A percentile compares a stretch with the other conserved stretches of the same genome.
Evolutionary conservation across 208 protist species (phyloP).

Genomic region (Borovskyia barvae): DNA sequence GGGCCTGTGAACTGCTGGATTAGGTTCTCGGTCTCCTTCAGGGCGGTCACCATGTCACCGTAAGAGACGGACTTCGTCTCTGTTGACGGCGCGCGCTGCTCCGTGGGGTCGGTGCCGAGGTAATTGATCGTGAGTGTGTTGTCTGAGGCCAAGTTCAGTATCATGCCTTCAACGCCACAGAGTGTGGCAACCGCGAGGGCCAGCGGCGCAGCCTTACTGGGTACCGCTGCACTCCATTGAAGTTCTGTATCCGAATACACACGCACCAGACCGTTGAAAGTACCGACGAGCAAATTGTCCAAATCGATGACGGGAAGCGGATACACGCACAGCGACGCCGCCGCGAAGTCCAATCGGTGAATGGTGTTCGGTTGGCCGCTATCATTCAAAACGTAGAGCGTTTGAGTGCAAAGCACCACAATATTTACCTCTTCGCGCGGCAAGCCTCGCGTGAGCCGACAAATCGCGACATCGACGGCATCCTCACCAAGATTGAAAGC

Average conservation of each 20-base stretch:
- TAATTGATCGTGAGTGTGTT: slow-evolving; percentile 83
- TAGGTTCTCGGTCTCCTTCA: slow-evolving; percentile 58
- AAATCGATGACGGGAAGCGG: slow-evolving; percentile 33
- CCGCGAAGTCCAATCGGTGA: slow-evolving; percentile 77
- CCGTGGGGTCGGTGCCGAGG: slow-evolving; percentile 92
- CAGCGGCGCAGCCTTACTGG: slow-evolving; percentile 39
- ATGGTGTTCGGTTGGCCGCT: slow-evolving; percentile 44
- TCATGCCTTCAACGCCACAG: slow-evolving; percentile 70
- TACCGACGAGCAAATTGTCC: slow-evolving; percentile 87
- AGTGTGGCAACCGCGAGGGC: slow-evolving; percentile 58
- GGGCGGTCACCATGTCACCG: slow-evolving; percentile 79
- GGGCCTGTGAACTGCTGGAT: slow-evolving; percentile 43
- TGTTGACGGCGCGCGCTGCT: slow-evolving; percentile 61
- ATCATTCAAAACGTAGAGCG: slow-evolving; percentile 66
- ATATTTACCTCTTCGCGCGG: slow-evolving; percentile 57
- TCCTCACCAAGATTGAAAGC: slow-evolving; percentile 87
- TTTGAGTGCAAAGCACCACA: slow-evolving; percentile 76
- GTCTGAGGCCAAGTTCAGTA: slow-evolving; percentile 67
- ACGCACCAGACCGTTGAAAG: slow-evolving; percentile 57
- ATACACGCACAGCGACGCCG: slow-evolving; percentile 59
- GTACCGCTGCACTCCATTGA: slow-evolving; percentile 85
- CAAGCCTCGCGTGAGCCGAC: slow-evolving; percentile 45
- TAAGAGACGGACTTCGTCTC: slow-evolving; percentile 82
- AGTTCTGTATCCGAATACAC: slow-evolving; percentile 85
- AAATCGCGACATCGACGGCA: slow-evolving; percentile 71